Evolutionary conservation across 2,329 filamentous ascomycete genomes (phyloP), one percentile per base, ranked within the genome.

Genomic region (Colletotrichum tropicale): DNA sequence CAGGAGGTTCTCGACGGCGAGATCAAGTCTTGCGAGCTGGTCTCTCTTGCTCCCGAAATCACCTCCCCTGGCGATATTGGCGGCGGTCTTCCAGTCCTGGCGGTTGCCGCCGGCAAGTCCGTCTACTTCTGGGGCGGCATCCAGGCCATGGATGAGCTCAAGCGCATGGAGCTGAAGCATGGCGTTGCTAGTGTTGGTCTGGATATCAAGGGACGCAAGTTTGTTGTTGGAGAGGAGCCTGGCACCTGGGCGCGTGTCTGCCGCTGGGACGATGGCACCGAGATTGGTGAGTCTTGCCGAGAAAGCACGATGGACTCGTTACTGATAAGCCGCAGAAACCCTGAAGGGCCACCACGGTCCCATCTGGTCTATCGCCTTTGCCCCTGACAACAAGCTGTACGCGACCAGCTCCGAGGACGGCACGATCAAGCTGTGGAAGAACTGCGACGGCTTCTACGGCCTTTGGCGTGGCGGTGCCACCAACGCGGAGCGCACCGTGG

Each of bases 201-300:
- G 5, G 96, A 98, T 81, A 91, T 95, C 73, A 93, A 93, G 77
- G 93, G 94, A 72, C 91, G 94, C 76, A 95, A 95, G 80, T 93
- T 98, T 80, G 94, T 98, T 13, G 98, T 98, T 21, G 97, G 97
- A 76, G 95, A 96, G 83, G 94, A 95, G 77, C 94, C 93, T 52
- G 96, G 98, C 81, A 98, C 97, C 0, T 99, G 96, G 96, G 96
- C 97, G n/a, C 93, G 95, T 76, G 94, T 98, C 8, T 98, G 98
- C 87, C 92, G 96, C 81, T 96, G 96, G 85, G 95, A 98, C 75
- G 93, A 93, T 66, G 94, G 94, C 80, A 90, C 91, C 78, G 96
- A 98, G 84, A 87, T 98, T 58, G 92, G 92, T 94, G 86, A 76
- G 89, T 85, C 61, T n/a, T 5, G 30, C 30, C 2, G 12, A n/a